These are phyloP conservation scores for Aspergillus tanneri DNA, from an alignment of 2,329 filamentous ascomycete genomes.

Conservation along the genomic window DNA sequence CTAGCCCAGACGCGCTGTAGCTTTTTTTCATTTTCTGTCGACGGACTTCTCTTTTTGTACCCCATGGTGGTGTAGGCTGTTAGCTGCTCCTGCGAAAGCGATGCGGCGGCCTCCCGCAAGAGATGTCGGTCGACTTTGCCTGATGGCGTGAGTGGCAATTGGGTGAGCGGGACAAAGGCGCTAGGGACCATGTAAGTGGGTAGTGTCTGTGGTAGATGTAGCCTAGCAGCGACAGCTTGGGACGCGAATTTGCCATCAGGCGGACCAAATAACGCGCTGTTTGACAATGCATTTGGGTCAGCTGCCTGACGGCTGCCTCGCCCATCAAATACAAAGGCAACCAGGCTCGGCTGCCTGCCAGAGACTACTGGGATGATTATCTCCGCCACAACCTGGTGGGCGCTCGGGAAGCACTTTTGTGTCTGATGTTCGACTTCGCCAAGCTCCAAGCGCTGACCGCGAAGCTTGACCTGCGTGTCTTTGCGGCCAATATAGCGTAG, in stretches of 20 bases:
- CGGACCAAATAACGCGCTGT: too few relatives aligned
- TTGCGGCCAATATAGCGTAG: not conserved
- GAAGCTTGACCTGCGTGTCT: conserved; percentile 4
- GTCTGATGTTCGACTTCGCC: conserved; percentile 1
- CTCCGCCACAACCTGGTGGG: not conserved
- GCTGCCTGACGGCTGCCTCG: not conserved
- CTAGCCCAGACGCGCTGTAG: not conserved
- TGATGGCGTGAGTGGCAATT: not conserved
- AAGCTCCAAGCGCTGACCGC: conserved; percentile 2
- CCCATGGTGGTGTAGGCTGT: not conserved
- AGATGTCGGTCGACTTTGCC: not conserved
- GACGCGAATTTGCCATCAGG: not conserved
- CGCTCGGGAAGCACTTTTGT: not conserved
- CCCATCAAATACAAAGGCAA: not conserved
- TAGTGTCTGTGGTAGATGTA: not conserved
- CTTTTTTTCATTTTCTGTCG: not conserved
- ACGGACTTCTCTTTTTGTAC: not conserved
- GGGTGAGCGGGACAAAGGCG: not conserved
- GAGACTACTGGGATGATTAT: not conserved
- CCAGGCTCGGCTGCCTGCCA: not conserved
- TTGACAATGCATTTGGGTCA: too few relatives aligned
- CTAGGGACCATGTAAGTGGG: not conserved
- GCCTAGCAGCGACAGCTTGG: not conserved
- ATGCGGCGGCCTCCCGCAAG: not conserved
- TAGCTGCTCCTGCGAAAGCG: not conserved